Conservation (phyloP, 2,329 filamentous ascomycete genomes). For the Colletotrichum eleusines region DNA sequence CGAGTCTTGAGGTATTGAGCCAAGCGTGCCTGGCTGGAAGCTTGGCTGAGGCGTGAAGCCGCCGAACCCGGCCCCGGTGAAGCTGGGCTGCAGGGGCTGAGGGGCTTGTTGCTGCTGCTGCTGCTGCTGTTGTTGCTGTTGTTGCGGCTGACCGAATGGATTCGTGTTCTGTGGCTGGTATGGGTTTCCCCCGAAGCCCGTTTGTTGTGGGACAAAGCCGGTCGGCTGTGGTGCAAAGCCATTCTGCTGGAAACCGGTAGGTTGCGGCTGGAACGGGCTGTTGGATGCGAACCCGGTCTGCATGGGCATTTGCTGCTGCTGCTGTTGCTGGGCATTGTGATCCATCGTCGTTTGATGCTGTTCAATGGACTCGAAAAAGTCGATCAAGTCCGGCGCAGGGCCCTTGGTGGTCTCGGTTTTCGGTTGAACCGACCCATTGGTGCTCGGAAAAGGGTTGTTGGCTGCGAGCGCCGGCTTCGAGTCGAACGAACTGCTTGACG, state of each 20-base stretch:
- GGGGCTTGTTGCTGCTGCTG: slow-evolving; percentile 42
- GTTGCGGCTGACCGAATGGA: slow-evolving; percentile 50
- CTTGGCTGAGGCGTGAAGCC: slow-evolving; percentile 78
- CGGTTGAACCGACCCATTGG: slow-evolving; percentile 50
- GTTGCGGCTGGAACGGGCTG: slow-evolving; percentile 50
- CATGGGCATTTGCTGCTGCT: slow-evolving; percentile 46
- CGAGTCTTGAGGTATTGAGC: slow-evolving; percentile 70
- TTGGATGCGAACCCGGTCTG: slow-evolving; percentile 47
- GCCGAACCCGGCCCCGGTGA: slow-evolving; percentile 83
- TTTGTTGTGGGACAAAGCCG: slow-evolving; percentile 56
- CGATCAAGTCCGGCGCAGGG: slow-evolving; percentile 84
- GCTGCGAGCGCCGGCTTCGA: slow-evolving; percentile 54
- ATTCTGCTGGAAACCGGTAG: slow-evolving; percentile 54
- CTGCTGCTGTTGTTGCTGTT: slow-evolving; percentile 51
- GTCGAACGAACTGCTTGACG: slow-evolving; percentile 49
- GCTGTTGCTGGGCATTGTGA: slow-evolving; percentile 52
- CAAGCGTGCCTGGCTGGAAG: slow-evolving; percentile 66
- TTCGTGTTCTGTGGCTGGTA: slow-evolving; percentile 56
- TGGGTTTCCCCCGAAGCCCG: slow-evolving; percentile 55
- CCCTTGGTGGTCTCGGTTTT: slow-evolving; percentile 69
- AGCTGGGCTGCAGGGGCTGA: slow-evolving; percentile 61
- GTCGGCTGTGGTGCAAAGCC: slow-evolving; percentile 59
- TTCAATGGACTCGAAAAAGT: slow-evolving; percentile 95
- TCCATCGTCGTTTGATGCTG: slow-evolving; percentile 83
- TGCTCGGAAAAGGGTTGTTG: slow-evolving; percentile 59